Evolutionary conservation across 106 monocot genomes (phyloP), one percentile per base, ranked within the genome.

Genomic region (Phalaenopsis equestris): DNA sequence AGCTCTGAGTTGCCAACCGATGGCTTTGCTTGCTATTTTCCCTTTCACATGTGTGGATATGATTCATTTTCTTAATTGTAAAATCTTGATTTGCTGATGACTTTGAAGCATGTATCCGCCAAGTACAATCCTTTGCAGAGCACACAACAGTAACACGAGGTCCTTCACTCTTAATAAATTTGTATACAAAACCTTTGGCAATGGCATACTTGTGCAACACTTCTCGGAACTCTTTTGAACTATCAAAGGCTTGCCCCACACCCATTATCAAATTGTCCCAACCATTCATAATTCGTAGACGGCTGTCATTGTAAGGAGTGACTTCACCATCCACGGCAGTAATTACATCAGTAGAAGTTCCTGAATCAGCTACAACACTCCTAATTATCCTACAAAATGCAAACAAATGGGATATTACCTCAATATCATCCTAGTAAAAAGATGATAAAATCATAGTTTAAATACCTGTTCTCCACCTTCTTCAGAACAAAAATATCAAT

Each of bases 151-250:
- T 99, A 5, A 95, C 88, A 21, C 98, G 91, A 52, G 88, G 82
- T 48, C 90, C 87, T 36, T 99, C 98, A 56, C 90, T 95, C 77
- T 99, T 99, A 4, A 95, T 84, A 64, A 86, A 95, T 77, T 88
- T 92, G 84, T 95, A 95, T 55, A 80, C 82, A 76, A 99, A 99
- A 41, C 89, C 86, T 57, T 99, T 89, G 24, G 94, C 92, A 67
- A 95, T 90, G n/a, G 92, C 98, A 76, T 89, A 99, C 73, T 95
- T 99, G 67, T 95, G 94, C 56, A 99, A 80, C 24, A 92, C 90
- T 77, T 99, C 98, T 56, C 98, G 92, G 73, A 99, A 95, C 15
- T 82, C 87, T 67, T 85, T 91, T 11, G 90, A 80, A 67, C 80
- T 87, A 12, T 88, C 88, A 81, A 99, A 99, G 38, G 87, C 87